Evolutionary conservation across 2,329 filamentous ascomycete species (phyloP).

Genomic region (Incumbomyces delicatus): DNA sequence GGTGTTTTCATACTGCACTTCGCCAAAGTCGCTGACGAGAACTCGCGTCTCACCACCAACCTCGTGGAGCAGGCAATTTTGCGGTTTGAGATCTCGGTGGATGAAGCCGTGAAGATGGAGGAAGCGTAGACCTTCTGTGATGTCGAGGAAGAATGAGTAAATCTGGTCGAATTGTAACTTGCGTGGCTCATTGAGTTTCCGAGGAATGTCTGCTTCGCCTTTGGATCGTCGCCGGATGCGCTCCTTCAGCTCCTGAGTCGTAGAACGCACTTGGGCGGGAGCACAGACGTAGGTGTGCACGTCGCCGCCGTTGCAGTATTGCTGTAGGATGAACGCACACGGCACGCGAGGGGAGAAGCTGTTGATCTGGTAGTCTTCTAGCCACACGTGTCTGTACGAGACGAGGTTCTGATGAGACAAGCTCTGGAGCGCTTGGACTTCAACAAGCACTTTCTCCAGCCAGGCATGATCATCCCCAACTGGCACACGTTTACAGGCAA

Average conservation of each 20-base stretch:
- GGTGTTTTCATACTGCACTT: conserved; percentile 77
- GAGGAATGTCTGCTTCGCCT: conserved; percentile 57
- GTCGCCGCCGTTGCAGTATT: conserved; percentile 93
- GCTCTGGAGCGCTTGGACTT: conserved; percentile 85
- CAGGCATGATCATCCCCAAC: conserved; percentile 90
- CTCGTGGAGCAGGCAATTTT: conserved; percentile 81
- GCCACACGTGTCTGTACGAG: conserved; percentile 93
- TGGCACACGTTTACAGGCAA: conserved; percentile 93
- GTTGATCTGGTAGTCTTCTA: conserved; percentile 76
- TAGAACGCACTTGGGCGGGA: conserved; percentile 50
- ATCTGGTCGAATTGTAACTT: conserved; percentile 77
- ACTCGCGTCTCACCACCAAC: conserved; percentile 64
- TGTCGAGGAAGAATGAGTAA: conserved; percentile 91
- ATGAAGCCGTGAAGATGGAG: conserved; percentile 88
- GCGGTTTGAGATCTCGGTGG: conserved; percentile 90
- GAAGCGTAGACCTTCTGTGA: conserved; percentile 83
- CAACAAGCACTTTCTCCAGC: conserved; percentile 87
- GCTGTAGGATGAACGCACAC: conserved; percentile 92
- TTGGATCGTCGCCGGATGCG: conserved; percentile 73
- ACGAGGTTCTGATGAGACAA: conserved; percentile 92
- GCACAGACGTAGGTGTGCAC: conserved; percentile 79
- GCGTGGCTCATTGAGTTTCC: conserved; percentile 41
- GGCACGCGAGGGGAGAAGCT: conserved; percentile 85
- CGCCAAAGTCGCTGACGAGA: conserved; percentile 93
- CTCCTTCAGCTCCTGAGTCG: conserved; percentile 80